A percentile compares a stretch with the other conserved stretches of the same genome.
Conservation (phyloP, 495 filamentous ascomycete species). For the Podospora conica region DNA sequence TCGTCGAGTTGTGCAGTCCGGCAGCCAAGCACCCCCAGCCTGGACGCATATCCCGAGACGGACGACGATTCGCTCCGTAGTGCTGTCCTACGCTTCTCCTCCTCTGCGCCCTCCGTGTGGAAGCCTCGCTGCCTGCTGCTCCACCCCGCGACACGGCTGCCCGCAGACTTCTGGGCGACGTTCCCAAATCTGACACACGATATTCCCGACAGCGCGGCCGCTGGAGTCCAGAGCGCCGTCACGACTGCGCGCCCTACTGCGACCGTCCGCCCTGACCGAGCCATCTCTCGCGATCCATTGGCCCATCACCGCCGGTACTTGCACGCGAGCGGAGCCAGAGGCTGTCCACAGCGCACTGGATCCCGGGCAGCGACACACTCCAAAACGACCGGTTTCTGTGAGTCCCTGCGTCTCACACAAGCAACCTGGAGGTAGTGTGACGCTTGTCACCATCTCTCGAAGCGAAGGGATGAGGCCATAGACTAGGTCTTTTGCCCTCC, state of each 20-base stretch:
- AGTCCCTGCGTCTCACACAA: slow-evolving; percentile 17
- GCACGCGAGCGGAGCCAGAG: slow-evolving; percentile 16
- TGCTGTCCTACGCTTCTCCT: not conserved
- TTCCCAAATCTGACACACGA: slow-evolving; percentile 22
- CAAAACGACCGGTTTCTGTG: slow-evolving; percentile 21
- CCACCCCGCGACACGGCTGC: slow-evolving; percentile 16
- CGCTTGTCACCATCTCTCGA: not conserved
- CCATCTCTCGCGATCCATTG: slow-evolving; percentile 18
- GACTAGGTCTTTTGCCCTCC: not conserved
- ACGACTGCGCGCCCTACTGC: slow-evolving; percentile 12
- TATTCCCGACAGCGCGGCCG: slow-evolving; percentile 28
- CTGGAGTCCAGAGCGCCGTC: slow-evolving; percentile 13
- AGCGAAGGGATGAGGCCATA: not conserved
- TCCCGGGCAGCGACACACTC: slow-evolving; percentile 20
- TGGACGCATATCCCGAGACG: not conserved
- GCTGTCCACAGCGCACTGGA: slow-evolving; percentile 21
- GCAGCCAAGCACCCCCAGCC: not conserved
- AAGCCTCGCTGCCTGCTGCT: slow-evolving; percentile 12
- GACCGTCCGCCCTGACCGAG: slow-evolving; percentile 11
- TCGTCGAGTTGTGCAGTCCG: not conserved
- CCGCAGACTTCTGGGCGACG: slow-evolving; percentile 21
- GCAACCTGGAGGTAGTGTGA: not conserved
- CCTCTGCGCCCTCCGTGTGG: slow-evolving; percentile 4
- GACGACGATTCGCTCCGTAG: slow-evolving; percentile 1
- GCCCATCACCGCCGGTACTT: slow-evolving; percentile 17